Conservation (phyloP, 2,329 filamentous ascomycete genomes). For the Stemphylium beticola region DNA sequence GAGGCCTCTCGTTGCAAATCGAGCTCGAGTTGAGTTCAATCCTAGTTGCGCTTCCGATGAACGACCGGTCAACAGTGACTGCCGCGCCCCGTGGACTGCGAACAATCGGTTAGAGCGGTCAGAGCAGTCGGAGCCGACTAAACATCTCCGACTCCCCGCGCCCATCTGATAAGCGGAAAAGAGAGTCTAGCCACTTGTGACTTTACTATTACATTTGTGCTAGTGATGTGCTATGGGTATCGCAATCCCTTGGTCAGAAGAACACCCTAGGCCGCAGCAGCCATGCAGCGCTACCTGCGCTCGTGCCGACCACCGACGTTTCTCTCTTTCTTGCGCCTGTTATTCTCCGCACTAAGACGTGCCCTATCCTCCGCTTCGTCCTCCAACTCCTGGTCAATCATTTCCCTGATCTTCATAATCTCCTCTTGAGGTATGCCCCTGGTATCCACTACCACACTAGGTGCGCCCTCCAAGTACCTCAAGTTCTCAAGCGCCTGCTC, state of each 20-base stretch:
- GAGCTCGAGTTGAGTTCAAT: too few relatives aligned
- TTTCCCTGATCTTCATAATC: constrained; percentile 62
- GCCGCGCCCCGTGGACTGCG: too few relatives aligned
- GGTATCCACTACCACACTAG: constrained; percentile 77
- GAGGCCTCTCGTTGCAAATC: too few relatives aligned
- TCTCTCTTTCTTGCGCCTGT: constrained; percentile 51
- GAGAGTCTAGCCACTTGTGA: too few relatives aligned
- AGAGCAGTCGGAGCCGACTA: too few relatives aligned
- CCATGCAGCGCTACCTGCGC: constrained; percentile 27
- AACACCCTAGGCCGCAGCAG: too few relatives aligned
- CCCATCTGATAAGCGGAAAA: too few relatives aligned
- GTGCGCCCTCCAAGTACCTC: constrained; percentile 81
- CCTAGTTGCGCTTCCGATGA: too few relatives aligned
- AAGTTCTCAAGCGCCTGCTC: constrained; percentile 83
- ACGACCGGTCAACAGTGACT: too few relatives aligned
- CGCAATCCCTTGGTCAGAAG: background rate
- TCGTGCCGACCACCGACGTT: constrained; percentile 55
- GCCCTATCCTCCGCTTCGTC: constrained; percentile 68
- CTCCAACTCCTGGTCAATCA: constrained; percentile 71
- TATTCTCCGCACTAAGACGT: constrained; percentile 61
- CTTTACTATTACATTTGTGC: background rate
- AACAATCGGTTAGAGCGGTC: too few relatives aligned
- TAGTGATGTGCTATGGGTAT: background rate
- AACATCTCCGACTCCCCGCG: too few relatives aligned
- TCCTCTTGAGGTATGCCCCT: constrained; percentile 76